Base-by-base conservation (phyloP, 2,329 filamentous ascomycete genomes). In the Hymenoscyphus scutula region DNA sequence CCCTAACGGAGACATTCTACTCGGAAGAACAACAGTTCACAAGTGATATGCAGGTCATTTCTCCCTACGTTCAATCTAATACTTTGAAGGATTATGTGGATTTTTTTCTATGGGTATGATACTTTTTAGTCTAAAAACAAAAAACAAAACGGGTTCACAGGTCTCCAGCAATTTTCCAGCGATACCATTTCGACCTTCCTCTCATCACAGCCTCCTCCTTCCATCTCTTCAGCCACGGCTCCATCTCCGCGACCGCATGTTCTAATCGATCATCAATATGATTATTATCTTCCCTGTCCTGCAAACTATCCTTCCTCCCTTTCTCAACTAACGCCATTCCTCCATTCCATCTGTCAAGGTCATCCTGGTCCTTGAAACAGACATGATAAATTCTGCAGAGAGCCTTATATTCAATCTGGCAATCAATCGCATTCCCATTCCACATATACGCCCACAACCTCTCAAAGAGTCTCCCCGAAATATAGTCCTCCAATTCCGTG, bases 381-480 rank as follows among this genome's bases (percentile, higher is more conserved):
- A 65, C 58, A 56, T 62, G 60, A 32, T 63, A 67, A 29, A 32
- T 34, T 30, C 53, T 41, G 56, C 66, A 68, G 17, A 64, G 27
- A 17, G 63, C 58, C 53, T 61, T 57, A 17, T 58, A 62, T 30
- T 65, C 65, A n/a, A 51, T 19, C 10, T 62, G 65, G 62, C 67
- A 68, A 53, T 65, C 65, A 13, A 62, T 45, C 2, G 60, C 60
- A n/a, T 62, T 61, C 13, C 53, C 53, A 15, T 53, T 38, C 32
- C 67, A 67, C 30, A 68, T 29, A 32, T 57, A 68, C 53, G 89
- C 86, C 85, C 85, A 89, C 34, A 85, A 74, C 67, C 86, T 88
- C 70, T 89, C 86, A 70, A 87, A 79, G 4, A 87, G 79, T 25
- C 85, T 76, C 2, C 85, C 85, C 23, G 80, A 83, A 30, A 80